phyloP scores from a whole-genome alignment of 768 basidiomycete genomes.

The Rickenella mellea region DNA sequence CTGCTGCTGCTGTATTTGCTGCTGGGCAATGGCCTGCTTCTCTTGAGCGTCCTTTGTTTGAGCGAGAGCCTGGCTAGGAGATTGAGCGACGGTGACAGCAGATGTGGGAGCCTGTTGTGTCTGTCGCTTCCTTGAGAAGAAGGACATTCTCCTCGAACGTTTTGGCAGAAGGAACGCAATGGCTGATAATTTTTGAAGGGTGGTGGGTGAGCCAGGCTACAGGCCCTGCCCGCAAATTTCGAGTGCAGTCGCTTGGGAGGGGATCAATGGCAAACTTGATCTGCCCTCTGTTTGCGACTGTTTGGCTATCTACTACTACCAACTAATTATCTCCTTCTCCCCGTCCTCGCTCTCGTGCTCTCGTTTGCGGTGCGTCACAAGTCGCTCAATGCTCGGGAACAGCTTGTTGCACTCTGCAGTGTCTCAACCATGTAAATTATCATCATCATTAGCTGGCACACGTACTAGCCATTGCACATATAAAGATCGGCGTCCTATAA shows the following conservation, averaged over 20 bases:
- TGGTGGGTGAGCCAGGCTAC: neutral
- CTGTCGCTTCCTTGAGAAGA: constrained; percentile 71
- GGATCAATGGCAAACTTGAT: neutral
- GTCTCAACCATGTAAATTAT: neutral
- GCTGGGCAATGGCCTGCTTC: constrained; percentile 20
- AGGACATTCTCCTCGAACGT: constrained; percentile 77
- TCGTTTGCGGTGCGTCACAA: constrained; percentile 64
- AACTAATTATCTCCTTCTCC: constrained; percentile 4
- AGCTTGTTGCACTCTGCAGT: constrained; percentile 55
- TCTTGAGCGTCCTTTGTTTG: constrained; percentile 30
- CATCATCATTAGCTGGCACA: constrained; percentile 1
- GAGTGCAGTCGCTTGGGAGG: neutral
- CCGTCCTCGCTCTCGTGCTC: constrained; percentile 57
- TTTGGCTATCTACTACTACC: neutral
- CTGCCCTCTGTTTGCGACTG: neutral
- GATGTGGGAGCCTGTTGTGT: constrained; percentile 9
- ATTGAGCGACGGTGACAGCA: constrained; percentile 50
- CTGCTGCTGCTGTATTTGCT: constrained; percentile 22
- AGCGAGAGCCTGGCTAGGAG: constrained; percentile 59
- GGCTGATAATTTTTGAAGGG: constrained; percentile 24
- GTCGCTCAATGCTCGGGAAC: constrained; percentile 58
- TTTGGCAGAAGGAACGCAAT: constrained; percentile 59
- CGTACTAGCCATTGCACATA: constrained; percentile 57
- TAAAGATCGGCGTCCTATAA: constrained; percentile 68
- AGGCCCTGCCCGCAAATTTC: neutral